Conservation (phyloP, 768 basidiomycete genomes). For the Cystofilobasidium capitatum region DNA sequence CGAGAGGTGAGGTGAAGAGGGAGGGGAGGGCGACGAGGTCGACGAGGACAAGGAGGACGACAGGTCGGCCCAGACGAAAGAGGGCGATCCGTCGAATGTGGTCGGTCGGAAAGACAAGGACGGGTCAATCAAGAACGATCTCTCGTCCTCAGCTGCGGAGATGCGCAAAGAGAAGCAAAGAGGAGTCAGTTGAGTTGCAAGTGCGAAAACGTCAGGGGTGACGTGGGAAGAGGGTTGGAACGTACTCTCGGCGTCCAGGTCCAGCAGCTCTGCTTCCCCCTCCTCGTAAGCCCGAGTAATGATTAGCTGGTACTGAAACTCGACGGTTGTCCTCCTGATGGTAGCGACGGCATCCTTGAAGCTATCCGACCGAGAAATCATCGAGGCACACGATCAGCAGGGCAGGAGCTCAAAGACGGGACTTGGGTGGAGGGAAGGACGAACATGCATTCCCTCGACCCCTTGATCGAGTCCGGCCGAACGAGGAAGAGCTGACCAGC, state of each 20-base stretch:
- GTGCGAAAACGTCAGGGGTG: neutral
- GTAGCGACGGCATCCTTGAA: constrained; percentile 94
- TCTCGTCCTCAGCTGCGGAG: constrained; percentile 75
- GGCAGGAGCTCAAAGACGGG: neutral
- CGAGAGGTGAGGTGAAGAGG: neutral
- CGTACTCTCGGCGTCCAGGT: constrained; percentile 59
- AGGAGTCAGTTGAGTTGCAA: neutral
- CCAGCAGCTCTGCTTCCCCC: constrained; percentile 85
- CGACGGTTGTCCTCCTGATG: constrained; percentile 65
- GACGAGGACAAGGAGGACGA: neutral
- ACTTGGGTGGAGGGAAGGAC: constrained; percentile 33
- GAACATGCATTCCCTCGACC: constrained; percentile 94
- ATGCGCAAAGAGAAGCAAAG: constrained; percentile 17
- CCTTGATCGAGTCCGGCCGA: constrained; percentile 79
- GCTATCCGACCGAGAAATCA: constrained; percentile 47
- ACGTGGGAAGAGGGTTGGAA: constrained; percentile 34
- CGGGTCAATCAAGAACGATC: constrained; percentile 80
- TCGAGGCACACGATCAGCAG: neutral
- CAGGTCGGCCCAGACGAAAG: constrained; percentile 24
- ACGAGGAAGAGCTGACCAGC: constrained; percentile 84
- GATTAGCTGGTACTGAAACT: constrained; percentile 71
- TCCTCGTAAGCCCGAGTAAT: constrained; percentile 96
- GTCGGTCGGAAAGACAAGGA: constrained; percentile 70
- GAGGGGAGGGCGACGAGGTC: neutral
- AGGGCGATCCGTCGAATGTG: constrained; percentile 26